Evolutionary conservation across 371 early-diverging fungal species (phyloP).

Genomic region (Mortierella sp.): DNA sequence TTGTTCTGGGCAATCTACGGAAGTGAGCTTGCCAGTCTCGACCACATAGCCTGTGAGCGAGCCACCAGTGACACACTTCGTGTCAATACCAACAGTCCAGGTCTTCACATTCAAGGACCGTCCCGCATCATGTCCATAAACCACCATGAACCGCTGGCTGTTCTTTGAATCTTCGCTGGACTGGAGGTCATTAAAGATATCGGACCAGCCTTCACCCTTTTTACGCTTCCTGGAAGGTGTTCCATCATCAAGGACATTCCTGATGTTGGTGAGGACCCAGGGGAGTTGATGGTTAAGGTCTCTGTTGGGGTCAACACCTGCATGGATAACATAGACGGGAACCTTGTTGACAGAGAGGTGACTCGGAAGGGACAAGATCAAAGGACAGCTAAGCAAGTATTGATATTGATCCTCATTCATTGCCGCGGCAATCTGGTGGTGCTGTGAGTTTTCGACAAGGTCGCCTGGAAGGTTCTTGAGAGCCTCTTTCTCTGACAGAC

Average conservation of each 20-base stretch:
- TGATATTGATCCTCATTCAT: conserved; percentile 65
- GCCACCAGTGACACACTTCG: conserved; percentile 76
- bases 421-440: conserved; percentile 52
- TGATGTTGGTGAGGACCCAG: conserved; percentile 66
- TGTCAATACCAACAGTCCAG: conserved; percentile 72
- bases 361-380: conserved; percentile 65
- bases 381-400: conserved; percentile 67
- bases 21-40: conserved; percentile 30
- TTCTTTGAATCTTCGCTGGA: background rate
- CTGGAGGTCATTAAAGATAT: conserved; percentile 52
- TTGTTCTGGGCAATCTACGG: conserved; percentile 19
- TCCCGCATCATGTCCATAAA: conserved; percentile 79
- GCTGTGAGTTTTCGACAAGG: conserved; percentile 25
- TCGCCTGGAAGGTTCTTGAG: conserved; percentile 3
- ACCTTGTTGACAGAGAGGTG: conserved; percentile 27
- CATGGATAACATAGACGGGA: conserved; percentile 72
- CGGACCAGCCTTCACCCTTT: conserved; percentile 63
- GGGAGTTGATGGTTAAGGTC: conserved; percentile 59
- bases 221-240: conserved; percentile 51
- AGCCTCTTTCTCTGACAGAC: conserved; percentile 21
- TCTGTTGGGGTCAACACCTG: conserved; percentile 68
- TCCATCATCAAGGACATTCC: conserved; percentile 51
- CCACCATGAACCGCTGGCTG: conserved; percentile 49
- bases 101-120: conserved; percentile 64
- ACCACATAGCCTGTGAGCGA: conserved; percentile 61